Evolutionary conservation across 805 yeast genomes (phyloP), one percentile per base, ranked within the genome.

Genomic region (Candida michaelii): DNA sequence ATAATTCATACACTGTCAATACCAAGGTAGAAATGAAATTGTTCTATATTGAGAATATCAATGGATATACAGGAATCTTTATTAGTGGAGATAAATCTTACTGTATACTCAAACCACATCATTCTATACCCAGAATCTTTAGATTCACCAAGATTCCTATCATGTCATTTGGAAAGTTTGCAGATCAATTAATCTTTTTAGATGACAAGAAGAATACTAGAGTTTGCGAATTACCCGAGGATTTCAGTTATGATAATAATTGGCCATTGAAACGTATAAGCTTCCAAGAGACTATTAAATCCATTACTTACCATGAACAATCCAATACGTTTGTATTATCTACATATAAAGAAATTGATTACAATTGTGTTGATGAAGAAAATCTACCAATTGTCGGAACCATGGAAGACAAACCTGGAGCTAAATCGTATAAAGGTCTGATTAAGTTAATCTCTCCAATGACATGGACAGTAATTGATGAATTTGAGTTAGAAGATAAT

Each of bases 381-480:
- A 89, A 80, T 2, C 71, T 73, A 16, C 73, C 73, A 1, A 68
- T 84, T 34, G 79, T 78, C 8, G 95, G 91, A 0, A 56, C 71
- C 2, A 67, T 69, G 38, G 65, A 63, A 8, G 74, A 73, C 23
- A 71, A 73, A 27, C 79, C 83, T 0, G 73, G 74, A 32, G 87
- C 93, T 0, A 52, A 54, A 14, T 70, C 80, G 8, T 83, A 68
- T 49, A 76, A 77, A 44, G 85, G 95, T 12, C 68, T 73, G 3
- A 57, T 90, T 4, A 74, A 80, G 40, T 62, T 90, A 35, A 55
- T 90, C 0, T 83, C 91, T 1, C 93, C 96, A 0, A 66, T 69
- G 30, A 80, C 79, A 12, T 89, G 96, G 95, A 64, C 80, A 1
- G 75, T 83, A 0, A 83, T 89, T 49, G 97, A 89, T 55, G 71